Conservation (phyloP, 2,329 filamentous ascomycete species). For the Phoma sp. region DNA sequence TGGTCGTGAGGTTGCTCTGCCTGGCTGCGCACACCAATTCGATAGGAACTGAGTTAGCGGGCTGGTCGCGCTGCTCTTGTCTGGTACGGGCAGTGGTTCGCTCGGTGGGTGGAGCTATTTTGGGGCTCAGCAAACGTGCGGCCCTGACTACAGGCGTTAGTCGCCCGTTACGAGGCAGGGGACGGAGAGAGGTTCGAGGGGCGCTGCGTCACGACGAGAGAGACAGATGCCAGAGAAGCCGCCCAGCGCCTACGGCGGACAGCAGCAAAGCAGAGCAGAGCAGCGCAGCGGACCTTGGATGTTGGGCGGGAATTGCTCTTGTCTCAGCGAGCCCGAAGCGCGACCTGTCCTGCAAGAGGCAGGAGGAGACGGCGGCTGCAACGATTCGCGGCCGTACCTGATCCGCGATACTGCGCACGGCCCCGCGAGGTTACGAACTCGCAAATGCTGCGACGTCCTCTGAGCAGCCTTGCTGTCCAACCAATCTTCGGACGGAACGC, state of each 20-base stretch:
- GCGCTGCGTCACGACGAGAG: slow-evolving; percentile 13
- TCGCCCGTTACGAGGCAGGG: slow-evolving; percentile 25
- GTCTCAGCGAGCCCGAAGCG: slow-evolving; percentile 23
- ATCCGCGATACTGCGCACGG: slow-evolving; percentile 12
- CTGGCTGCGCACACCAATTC: slow-evolving; percentile 11
- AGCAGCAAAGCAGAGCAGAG: not conserved
- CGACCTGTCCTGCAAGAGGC: slow-evolving; percentile 28
- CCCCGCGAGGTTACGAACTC: slow-evolving; percentile 21
- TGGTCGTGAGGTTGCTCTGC: slow-evolving; percentile 1
- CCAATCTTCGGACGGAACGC: too few species aligned
- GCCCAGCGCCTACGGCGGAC: slow-evolving; percentile 3
- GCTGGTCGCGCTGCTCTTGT: not conserved
- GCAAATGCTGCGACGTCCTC: not conserved
- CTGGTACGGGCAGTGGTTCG: slow-evolving; percentile 14
- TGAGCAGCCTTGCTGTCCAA: not conserved
- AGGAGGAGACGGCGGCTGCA: slow-evolving; percentile 27
- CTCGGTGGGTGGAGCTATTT: slow-evolving; percentile 29
- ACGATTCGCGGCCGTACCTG: slow-evolving; percentile 17
- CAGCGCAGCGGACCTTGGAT: not conserved
- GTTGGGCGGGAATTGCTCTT: slow-evolving; percentile 6
- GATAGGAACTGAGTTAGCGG: not conserved
- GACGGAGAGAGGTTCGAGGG: slow-evolving; percentile 13
- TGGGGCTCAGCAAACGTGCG: slow-evolving; percentile 29
- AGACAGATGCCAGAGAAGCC: slow-evolving; percentile 3
- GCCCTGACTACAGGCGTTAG: slow-evolving; percentile 28